Evolutionary conservation across 495 filamentous ascomycete genomes (phyloP).

Genomic region (Penicillium bialowiezense): DNA sequence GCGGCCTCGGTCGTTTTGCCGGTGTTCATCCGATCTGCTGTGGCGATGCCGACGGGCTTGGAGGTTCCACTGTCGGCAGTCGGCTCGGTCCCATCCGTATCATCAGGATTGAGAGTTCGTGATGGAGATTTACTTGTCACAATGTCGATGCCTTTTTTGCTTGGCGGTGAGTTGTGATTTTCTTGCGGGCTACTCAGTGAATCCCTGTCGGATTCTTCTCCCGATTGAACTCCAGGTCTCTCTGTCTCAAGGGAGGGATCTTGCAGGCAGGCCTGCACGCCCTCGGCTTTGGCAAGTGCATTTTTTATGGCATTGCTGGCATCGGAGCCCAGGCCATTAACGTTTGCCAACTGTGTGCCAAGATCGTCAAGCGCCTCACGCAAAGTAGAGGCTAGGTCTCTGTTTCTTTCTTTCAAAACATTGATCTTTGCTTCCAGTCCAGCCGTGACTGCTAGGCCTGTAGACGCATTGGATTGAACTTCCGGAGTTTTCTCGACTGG

Average conservation of each 20-base stretch:
- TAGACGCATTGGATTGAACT: not conserved
- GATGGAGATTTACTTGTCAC: slow-evolving; percentile 7
- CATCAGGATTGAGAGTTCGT: not conserved
- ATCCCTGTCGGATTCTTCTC: slow-evolving; percentile 7
- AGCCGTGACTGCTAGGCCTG: slow-evolving; percentile 10
- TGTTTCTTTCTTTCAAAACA: slow-evolving; percentile 65
- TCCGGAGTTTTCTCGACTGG: not conserved
- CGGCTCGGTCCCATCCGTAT: slow-evolving; percentile 7
- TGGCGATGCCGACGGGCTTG: slow-evolving; percentile 10
- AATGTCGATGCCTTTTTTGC: not conserved
- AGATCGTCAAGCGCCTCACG: slow-evolving; percentile 69
- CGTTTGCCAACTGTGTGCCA: slow-evolving; percentile 41
- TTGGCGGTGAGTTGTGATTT: not conserved
- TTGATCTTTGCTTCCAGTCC: slow-evolving; percentile 36
- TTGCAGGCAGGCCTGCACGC: slow-evolving; percentile 74
- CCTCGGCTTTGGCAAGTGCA: slow-evolving; percentile 69
- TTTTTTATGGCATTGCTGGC: slow-evolving; percentile 30
- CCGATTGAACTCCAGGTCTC: slow-evolving; percentile 1
- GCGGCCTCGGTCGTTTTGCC: slow-evolving; percentile 9
- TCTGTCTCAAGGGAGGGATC: slow-evolving; percentile 55
- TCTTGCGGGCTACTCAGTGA: not conserved
- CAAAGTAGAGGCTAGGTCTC: slow-evolving; percentile 68
- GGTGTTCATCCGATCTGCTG: slow-evolving; percentile 1
- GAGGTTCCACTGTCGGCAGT: slow-evolving; percentile 11
- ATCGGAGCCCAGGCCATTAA: slow-evolving; percentile 50